Percentiles rank a stretch among this genome's conserved stretches.
These are phyloP conservation scores for Tetrahymena borealis DNA, from an alignment of 73 alveolate genomes.

Conservation along the genomic window DNA sequence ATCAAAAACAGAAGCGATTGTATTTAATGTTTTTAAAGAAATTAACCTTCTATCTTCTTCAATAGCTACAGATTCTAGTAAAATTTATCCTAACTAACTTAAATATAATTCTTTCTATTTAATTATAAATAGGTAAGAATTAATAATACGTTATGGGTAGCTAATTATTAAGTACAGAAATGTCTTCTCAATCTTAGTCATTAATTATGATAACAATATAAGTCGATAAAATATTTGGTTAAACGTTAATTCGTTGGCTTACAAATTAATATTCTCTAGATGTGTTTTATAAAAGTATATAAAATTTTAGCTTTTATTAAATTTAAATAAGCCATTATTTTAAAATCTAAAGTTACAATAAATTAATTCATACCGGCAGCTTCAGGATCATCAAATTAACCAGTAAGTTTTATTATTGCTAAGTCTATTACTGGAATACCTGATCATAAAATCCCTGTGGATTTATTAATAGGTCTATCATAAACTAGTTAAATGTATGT, in stretches of 20 bases:
- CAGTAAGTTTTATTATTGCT: background rate
- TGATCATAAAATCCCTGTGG: background rate
- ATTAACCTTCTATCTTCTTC: too few species aligned
- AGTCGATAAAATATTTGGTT: background rate
- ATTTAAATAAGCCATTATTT: background rate
- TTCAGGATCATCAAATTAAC: background rate
- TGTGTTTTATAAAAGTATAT: background rate
- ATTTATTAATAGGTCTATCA: background rate
- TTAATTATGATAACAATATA: background rate
- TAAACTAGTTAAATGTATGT: background rate
- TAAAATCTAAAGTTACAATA: background rate
- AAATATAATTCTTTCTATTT: too few species aligned
- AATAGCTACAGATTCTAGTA: too few species aligned
- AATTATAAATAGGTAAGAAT: too few species aligned
- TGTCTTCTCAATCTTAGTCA: too few species aligned
- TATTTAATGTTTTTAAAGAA: too few species aligned
- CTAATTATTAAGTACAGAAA: too few species aligned
- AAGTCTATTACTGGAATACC: background rate
- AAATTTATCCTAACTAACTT: too few species aligned
- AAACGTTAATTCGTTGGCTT: background rate
- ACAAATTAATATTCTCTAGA: background rate
- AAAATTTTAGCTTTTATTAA: background rate
- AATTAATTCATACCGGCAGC: background rate
- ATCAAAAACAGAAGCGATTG: too few species aligned
- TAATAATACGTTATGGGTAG: too few species aligned